phyloP scores from a whole-genome alignment of 2,329 filamentous ascomycete genomes.

The Rutstroemia sp. region DNA sequence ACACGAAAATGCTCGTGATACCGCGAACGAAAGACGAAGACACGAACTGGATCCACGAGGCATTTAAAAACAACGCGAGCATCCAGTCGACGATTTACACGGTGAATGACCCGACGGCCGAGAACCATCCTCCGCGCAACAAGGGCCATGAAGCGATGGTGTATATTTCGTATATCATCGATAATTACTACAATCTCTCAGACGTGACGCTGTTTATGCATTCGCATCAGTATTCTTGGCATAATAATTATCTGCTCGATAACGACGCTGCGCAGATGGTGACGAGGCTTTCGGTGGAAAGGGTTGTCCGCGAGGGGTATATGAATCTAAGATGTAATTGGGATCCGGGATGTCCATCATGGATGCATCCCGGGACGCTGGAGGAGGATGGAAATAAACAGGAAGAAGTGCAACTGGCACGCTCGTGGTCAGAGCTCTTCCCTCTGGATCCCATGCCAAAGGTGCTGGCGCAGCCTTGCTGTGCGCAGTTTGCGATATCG shows the following conservation, averaged over 20 bases:
- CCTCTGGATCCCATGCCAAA: conserved; percentile 33
- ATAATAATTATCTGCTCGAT: conserved; percentile 23
- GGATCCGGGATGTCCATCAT: conserved; percentile 46
- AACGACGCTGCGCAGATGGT: conserved; percentile 31
- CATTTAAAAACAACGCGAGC: not conserved
- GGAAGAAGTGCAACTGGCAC: conserved; percentile 14
- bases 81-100: conserved; percentile 16
- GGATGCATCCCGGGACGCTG: conserved; percentile 34
- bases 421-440: conserved; percentile 31
- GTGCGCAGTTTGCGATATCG: conserved; percentile 58
- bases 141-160: conserved; percentile 26
- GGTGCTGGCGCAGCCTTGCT: conserved; percentile 48
- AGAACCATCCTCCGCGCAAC: conserved; percentile 43
- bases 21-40: not conserved
- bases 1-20: conserved; percentile 5
- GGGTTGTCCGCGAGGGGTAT: conserved; percentile 46
- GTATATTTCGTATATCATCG: conserved; percentile 50
- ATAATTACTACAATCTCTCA: conserved; percentile 48
- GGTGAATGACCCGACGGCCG: conserved; percentile 22
- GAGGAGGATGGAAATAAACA: conserved; percentile 5
- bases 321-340: conserved; percentile 54
- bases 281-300: conserved; percentile 17
- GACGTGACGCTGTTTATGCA: conserved; percentile 28
- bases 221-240: conserved; percentile 41
- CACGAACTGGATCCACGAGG: not conserved